A percentile compares a stretch with the other conserved stretches of the same genome.
phyloP scores from a whole-genome alignment of 2,329 filamentous ascomycete species.

The Scytalidium lignicola region DNA sequence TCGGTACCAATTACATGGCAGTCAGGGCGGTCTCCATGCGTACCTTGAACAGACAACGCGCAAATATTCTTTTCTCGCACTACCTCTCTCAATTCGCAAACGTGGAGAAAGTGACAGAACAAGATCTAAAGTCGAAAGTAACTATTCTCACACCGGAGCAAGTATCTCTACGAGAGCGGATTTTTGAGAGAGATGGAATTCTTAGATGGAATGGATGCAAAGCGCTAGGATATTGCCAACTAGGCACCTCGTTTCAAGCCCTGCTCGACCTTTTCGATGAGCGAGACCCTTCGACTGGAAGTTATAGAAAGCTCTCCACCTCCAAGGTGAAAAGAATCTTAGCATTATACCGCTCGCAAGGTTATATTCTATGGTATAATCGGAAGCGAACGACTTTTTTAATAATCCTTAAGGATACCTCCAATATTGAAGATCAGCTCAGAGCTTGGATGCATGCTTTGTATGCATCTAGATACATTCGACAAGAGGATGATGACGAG shows the following conservation, averaged over 20 bases:
- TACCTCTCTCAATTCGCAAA: slow-evolving; percentile 36
- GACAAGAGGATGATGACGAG: background rate
- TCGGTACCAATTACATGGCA: slow-evolving; percentile 80
- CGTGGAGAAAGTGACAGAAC: slow-evolving; percentile 1
- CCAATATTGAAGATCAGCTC: slow-evolving; percentile 44
- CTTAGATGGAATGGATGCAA: slow-evolving; percentile 46
- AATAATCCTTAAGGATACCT: slow-evolving; percentile 60
- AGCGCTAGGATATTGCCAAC: slow-evolving; percentile 46
- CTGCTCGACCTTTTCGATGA: slow-evolving; percentile 15
- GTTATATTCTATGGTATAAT: slow-evolving; percentile 59
- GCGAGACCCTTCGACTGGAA: slow-evolving; percentile 5
- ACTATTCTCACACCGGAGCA: slow-evolving; percentile 57
- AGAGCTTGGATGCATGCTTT: slow-evolving; percentile 60
- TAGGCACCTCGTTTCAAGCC: slow-evolving; percentile 42
- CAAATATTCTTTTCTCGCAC: slow-evolving; percentile 67
- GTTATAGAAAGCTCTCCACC: slow-evolving; percentile 21
- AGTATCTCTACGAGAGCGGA: slow-evolving; percentile 52
- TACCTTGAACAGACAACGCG: slow-evolving; percentile 80
- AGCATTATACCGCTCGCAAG: slow-evolving; percentile 42
- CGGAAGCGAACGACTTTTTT: slow-evolving; percentile 36
- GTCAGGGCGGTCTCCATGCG: slow-evolving; percentile 80
- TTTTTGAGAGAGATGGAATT: slow-evolving; percentile 61
- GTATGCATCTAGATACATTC: slow-evolving; percentile 32
- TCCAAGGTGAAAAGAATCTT: slow-evolving; percentile 33
- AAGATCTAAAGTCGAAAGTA: background rate